phyloP scores from a whole-genome alignment of 805 yeast genomes.

The Starmerella stigmatis region DNA sequence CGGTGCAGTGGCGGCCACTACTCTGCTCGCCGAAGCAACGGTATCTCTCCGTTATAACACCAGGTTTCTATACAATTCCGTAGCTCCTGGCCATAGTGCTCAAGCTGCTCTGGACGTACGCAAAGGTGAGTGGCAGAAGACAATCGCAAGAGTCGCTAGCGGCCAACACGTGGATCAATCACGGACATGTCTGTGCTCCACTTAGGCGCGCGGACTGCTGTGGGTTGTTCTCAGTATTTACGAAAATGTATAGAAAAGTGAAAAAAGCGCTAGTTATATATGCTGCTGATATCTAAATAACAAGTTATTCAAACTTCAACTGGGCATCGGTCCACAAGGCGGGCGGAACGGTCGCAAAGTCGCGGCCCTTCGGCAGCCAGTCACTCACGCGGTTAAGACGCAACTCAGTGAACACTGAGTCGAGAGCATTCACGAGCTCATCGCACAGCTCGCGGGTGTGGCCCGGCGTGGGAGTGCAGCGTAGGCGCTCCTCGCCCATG shows the following conservation, averaged over 20 bases:
- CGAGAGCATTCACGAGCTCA: slow-evolving; percentile 65
- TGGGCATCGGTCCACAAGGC: slow-evolving; percentile 87
- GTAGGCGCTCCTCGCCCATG: slow-evolving; percentile 86
- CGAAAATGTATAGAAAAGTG: background rate
- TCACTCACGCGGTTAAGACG: slow-evolving; percentile 62
- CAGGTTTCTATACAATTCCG: too few species aligned
- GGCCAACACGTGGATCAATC: too few species aligned
- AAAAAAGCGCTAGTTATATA: background rate
- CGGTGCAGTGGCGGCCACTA: too few species aligned
- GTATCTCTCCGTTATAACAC: too few species aligned
- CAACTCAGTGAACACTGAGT: slow-evolving; percentile 66
- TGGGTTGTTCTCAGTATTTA: too few species aligned
- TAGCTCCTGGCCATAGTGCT: too few species aligned
- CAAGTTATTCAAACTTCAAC: slow-evolving; percentile 21
- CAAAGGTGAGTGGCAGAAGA: too few species aligned
- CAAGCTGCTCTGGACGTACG: too few species aligned
- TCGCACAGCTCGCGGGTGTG: slow-evolving; percentile 71
- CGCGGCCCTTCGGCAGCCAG: slow-evolving; percentile 61
- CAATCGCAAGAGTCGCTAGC: too few species aligned
- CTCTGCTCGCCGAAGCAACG: too few species aligned
- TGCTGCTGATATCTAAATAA: background rate
- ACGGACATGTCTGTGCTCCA: too few species aligned
- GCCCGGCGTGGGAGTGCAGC: slow-evolving; percentile 99
- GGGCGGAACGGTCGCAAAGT: slow-evolving; percentile 28
- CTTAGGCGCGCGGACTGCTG: too few species aligned